Evolutionary conservation across 2,329 filamentous ascomycete genomes (phyloP).

Genomic region (Fusarium globosum): DNA sequence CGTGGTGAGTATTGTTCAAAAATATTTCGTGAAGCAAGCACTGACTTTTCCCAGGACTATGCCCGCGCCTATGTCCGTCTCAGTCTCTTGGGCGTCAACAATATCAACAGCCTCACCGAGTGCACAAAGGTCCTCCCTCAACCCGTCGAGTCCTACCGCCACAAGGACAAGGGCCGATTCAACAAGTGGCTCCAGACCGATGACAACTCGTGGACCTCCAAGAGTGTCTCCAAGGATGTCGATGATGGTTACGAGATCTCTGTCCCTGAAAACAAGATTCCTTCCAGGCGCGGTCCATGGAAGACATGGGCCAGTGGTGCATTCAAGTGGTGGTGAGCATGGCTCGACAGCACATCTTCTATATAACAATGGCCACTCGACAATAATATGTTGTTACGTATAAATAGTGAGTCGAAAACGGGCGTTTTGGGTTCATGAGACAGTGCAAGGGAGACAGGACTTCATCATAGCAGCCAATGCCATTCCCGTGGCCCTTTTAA

Average conservation of each 20-base stretch:
- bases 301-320: slow-evolving; percentile 11
- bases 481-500: slow-evolving; percentile 13
- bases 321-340: slow-evolving; percentile 34
- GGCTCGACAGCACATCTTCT: background rate
- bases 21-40: background rate
- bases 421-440: slow-evolving; percentile 15
- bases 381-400: background rate
- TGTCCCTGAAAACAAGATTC: slow-evolving; percentile 38
- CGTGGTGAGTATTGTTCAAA: slow-evolving; percentile 46
- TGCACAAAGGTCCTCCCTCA: slow-evolving; percentile 64
- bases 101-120: slow-evolving; percentile 66
- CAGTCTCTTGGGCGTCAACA: slow-evolving; percentile 65
- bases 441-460: slow-evolving; percentile 12
- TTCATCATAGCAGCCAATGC: slow-evolving; percentile 7
- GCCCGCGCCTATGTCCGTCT: slow-evolving; percentile 65
- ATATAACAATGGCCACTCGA: background rate
- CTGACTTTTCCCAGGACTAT: slow-evolving; percentile 54
- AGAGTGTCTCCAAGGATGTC: slow-evolving; percentile 40
- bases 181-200: slow-evolving; percentile 46
- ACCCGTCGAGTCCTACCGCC: slow-evolving; percentile 27
- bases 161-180: slow-evolving; percentile 37
- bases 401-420: slow-evolving; percentile 1
- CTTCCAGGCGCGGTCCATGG: slow-evolving; percentile 29
- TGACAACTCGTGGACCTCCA: slow-evolving; percentile 42
- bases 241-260: slow-evolving; percentile 41